Evolutionary conservation across 345 rosid genomes (phyloP).

Genomic region (Salix udensis): DNA sequence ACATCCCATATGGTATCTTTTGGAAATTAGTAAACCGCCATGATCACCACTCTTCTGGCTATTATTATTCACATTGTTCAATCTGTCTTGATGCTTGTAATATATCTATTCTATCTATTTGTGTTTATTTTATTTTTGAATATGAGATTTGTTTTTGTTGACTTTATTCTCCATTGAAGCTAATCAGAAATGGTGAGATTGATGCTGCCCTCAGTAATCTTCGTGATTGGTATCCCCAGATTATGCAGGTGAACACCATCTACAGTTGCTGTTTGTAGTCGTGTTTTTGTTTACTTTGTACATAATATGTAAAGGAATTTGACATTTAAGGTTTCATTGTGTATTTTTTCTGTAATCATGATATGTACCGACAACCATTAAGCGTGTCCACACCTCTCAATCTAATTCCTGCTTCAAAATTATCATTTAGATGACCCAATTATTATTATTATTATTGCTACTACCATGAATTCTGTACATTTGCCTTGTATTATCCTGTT

Average conservation of each 20-base stretch:
- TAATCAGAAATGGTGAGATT: conserved; percentile 77
- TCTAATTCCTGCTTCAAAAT: no score
- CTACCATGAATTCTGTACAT: no score
- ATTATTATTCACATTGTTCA: no score
- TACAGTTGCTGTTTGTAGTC: not conserved
- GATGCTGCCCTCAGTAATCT: conserved; percentile 63
- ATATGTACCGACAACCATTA: not conserved
- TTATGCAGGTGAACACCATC: conserved; percentile 56
- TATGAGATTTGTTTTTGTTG: conserved; percentile 12
- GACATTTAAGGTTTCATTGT: not conserved
- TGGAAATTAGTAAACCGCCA: not conserved
- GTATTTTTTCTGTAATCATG: not conserved
- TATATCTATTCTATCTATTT: not conserved
- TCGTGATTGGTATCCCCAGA: conserved; percentile 76
- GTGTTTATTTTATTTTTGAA: not conserved
- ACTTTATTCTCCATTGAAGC: conserved; percentile 42
- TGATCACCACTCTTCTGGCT: not conserved
- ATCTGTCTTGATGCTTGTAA: not conserved
- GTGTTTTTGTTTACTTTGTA: not conserved
- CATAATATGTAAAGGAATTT: not conserved
- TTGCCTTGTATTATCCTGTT: no score
- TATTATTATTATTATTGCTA: no score
- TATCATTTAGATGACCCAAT: no score
- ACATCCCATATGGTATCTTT: no score
- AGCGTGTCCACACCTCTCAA: no score